These are phyloP conservation scores for Calonectria leucothoes DNA, from an alignment of 2,329 filamentous ascomycete species.

Conservation along the genomic window DNA sequence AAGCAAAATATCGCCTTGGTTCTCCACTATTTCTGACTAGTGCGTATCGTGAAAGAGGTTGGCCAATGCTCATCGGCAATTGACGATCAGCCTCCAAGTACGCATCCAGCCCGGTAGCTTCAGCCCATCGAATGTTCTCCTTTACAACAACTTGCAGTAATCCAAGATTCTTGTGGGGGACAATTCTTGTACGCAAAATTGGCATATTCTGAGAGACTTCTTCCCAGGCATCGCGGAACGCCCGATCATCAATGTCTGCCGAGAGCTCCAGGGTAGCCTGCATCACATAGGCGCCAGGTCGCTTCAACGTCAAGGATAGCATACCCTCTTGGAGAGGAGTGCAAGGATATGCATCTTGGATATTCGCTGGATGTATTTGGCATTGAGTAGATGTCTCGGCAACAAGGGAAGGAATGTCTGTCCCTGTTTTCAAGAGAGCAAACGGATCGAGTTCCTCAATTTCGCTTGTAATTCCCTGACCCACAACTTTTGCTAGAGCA, in stretches of 20 bases:
- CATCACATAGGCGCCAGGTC: conserved; percentile 30
- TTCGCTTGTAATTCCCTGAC: rapidly evolving
- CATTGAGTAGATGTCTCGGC: background rate
- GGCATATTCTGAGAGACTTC: background rate
- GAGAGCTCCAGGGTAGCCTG: conserved; percentile 26
- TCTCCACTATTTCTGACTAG: background rate
- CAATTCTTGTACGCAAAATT: conserved; percentile 53
- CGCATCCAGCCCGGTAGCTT: background rate
- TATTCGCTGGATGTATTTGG: background rate
- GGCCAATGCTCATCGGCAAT: conserved; percentile 14
- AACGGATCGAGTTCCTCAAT: background rate
- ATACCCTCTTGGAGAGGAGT: conserved; percentile 50
- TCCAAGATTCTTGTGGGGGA: background rate
- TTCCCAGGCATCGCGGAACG: conserved; percentile 28
- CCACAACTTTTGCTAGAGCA: background rate
- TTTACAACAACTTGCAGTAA: conserved; percentile 23
- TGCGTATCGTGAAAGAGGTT: conserved; percentile 9
- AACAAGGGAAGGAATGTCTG: background rate
- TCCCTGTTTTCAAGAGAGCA: background rate
- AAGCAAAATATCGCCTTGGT: conserved; percentile 29
- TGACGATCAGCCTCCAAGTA: conserved; percentile 12
- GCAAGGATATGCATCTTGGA: conserved; percentile 50
- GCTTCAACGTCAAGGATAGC: conserved; percentile 42
- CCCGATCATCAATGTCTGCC: background rate
- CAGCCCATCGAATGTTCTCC: conserved; percentile 4